phyloP scores from a whole-genome alignment of 192 early-diverging fungal genomes.

The Gamsiella multidivaricata region DNA sequence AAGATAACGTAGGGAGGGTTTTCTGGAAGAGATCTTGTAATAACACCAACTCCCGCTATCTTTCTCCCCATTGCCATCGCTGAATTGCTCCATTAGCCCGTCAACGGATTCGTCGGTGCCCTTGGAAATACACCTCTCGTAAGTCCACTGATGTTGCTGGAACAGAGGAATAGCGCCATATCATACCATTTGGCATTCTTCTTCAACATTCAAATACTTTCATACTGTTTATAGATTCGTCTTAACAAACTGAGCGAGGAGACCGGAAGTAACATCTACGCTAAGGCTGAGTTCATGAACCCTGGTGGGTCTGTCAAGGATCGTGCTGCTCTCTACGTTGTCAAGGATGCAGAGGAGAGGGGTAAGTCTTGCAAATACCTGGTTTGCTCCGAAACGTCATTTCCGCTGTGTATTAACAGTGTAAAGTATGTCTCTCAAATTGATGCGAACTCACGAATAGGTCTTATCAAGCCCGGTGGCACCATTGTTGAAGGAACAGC shows the following conservation, averaged over 20 bases:
- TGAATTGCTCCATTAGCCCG: conserved; percentile 53
- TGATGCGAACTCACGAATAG: no score
- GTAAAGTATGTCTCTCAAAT: no score
- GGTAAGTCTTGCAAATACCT: no score
- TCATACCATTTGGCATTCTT: not conserved
- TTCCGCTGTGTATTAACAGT: no score
- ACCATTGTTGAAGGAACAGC: conserved; percentile 91
- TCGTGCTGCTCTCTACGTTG: conserved; percentile 92
- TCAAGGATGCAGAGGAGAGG: conserved; percentile 91
- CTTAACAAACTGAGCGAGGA: conserved; percentile 76
- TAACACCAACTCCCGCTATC: no score
- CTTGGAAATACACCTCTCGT: conserved; percentile 94
- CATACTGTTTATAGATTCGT: conserved; percentile 63
- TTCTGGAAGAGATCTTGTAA: no score
- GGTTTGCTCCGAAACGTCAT: no score
- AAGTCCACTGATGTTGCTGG: conserved; percentile 55
- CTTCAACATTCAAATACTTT: not conserved
- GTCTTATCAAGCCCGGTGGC: conserved; percentile 85
- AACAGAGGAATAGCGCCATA: not conserved
- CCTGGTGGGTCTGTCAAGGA: conserved; percentile 98
- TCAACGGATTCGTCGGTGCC: conserved; percentile 81
- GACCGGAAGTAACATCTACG: conserved; percentile 88
- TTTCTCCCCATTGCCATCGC: not conserved
- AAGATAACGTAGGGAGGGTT: no score
- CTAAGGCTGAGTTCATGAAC: conserved; percentile 98